Percentiles rank a stretch among this genome's conserved stretches.
phyloP scores from a whole-genome alignment of 805 yeast genomes.

The Phaffomyces antillensis region DNA sequence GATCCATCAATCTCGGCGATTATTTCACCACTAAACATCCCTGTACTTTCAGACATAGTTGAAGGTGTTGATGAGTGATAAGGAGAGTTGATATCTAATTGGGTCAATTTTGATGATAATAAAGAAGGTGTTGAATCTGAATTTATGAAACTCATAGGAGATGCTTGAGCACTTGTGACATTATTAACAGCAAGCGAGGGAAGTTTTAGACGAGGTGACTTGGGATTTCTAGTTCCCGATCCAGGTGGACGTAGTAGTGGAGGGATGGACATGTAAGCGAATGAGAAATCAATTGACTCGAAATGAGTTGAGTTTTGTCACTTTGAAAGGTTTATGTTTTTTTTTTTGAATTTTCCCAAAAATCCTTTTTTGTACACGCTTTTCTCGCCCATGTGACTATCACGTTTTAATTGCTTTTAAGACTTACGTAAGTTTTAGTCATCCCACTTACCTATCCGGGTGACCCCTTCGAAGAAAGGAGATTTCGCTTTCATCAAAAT shows the following conservation, averaged over 20 bases:
- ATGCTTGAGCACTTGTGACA: neutral
- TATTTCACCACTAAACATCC: slow-evolving; percentile 25
- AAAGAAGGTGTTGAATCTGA: slow-evolving; percentile 13
- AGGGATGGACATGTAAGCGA: slow-evolving; percentile 28
- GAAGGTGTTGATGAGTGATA: slow-evolving; percentile 28
- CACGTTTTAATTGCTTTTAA: too few species aligned
- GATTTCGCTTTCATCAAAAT: neutral
- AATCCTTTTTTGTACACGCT: too few species aligned
- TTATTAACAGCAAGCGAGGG: slow-evolving; percentile 27
- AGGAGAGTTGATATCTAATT: slow-evolving; percentile 14
- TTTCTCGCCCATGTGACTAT: too few species aligned
- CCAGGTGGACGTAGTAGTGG: slow-evolving; percentile 39
- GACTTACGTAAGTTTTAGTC: neutral
- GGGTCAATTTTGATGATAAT: slow-evolving; percentile 12
- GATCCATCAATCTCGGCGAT: slow-evolving; percentile 21
- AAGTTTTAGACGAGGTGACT: slow-evolving; percentile 38
- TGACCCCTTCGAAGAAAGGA: neutral
- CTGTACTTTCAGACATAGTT: slow-evolving; percentile 22
- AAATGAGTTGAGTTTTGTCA: neutral
- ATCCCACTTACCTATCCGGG: too few species aligned
- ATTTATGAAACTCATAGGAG: neutral
- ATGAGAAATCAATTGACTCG: neutral
- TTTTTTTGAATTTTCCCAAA: too few species aligned
- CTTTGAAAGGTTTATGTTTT: neutral
- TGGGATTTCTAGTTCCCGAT: slow-evolving; percentile 28